Percentiles rank a stretch among this genome's conserved stretches.
These are phyloP conservation scores for Limnanthes douglasii DNA, from an alignment of 345 rosid genomes.

Conservation along the genomic window DNA sequence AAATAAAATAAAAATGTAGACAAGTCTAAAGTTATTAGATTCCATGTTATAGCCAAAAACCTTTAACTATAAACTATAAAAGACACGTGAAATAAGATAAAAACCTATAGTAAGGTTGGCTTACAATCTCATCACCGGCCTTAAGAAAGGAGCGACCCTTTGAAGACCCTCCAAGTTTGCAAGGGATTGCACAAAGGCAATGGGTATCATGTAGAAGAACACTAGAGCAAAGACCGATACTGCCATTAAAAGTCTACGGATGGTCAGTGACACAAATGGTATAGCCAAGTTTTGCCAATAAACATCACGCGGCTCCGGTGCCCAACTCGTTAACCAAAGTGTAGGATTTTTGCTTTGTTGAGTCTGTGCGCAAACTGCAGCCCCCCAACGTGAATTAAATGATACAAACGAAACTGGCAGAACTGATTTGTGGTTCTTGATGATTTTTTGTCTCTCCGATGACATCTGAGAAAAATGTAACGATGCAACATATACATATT, in stretches of 20 bases:
- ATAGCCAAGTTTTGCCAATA: slow-evolving; percentile 91
- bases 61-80: too few species aligned
- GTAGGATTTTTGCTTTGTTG: slow-evolving; percentile 93
- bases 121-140: slow-evolving; percentile 87
- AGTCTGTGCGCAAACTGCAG: slow-evolving; percentile 98
- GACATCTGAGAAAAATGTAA: slow-evolving; percentile 48
- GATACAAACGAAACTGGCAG: slow-evolving; percentile 86
- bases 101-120: slow-evolving; percentile 12
- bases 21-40: too few species aligned
- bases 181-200: slow-evolving; percentile 96
- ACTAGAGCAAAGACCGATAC: slow-evolving; percentile 66
- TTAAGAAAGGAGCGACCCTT: slow-evolving; percentile 85
- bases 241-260: slow-evolving; percentile 62
- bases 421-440: slow-evolving; percentile 50
- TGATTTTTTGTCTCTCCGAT: slow-evolving; percentile 51
- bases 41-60: too few species aligned
- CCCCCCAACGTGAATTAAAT: slow-evolving; percentile 91
- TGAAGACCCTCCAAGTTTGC: slow-evolving; percentile 90
- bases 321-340: slow-evolving; percentile 82
- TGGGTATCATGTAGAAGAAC: slow-evolving; percentile 98
- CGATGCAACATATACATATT: too few species aligned
- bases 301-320: slow-evolving; percentile 94
- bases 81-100: background rate
- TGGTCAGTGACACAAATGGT: slow-evolving; percentile 74
- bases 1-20: slow-evolving; percentile 5